Evolutionary conservation across 345 rosid species (phyloP), one percentile per base, ranked within the genome.

Genomic region (Crucihimalaya himalaica): DNA sequence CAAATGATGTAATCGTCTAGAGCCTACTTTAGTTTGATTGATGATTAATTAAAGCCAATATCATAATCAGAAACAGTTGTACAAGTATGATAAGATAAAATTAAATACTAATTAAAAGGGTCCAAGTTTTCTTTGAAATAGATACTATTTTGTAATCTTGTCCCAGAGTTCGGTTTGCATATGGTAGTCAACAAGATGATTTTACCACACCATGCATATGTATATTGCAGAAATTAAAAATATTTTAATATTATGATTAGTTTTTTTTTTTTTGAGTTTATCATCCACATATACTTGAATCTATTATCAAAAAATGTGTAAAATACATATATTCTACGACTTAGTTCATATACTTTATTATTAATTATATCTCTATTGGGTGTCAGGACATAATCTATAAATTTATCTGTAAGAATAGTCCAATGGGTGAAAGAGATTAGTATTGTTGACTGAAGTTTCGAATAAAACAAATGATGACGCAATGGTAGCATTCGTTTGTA

Each of bases 381-480:
- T 40, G 14, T 40, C 16, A 40, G 6, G 25, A 16, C 23, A 23
- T 51, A 15, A 57, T 50, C 32, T 74, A 57, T 0, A 53, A 29
- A 4, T 6, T 20, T 16, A 1, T 56, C 11, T 40, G 21, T 43
- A 60, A 52, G 32, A 68, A 60, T 12, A 68, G 63, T 75, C 63
- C 69, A 75, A 52, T 25, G 11, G 59, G 51, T 34, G 25, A 61
- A 60, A 68, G 70, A 61, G 64, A 62, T 75, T 25, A 75, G 34
- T 61, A 34, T 69, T 15, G 58, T 34, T 69, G 74, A 76, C 75
- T 62, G 59, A 62, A 69, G 5, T 25, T 43, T 62, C 8, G 34
- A 56, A 45, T 76, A 55, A 14, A 46, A 76, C 75, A 76, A 62
- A 69, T 45, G 48, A 54, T 54, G 70, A 63, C 35, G 21, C 27